Evolutionary conservation across 176 grass and related monocot genomes (phyloP).

Genomic region (Musa troglodytarum): DNA sequence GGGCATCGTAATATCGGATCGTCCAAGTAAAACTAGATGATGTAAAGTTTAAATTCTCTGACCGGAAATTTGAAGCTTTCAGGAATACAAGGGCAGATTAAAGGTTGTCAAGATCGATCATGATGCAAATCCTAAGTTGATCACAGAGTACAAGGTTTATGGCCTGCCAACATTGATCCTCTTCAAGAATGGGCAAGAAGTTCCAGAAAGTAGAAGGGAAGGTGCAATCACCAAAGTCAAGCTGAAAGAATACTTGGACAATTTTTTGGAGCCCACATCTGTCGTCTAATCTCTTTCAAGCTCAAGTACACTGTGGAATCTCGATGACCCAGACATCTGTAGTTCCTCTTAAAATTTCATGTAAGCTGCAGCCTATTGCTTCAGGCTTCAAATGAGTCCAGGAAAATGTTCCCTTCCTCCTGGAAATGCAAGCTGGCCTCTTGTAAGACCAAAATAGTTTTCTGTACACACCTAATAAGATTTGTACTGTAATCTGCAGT

Average conservation of each 20-base stretch:
- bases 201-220: conserved; percentile 75
- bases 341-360: not conserved
- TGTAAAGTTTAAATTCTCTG: not conserved
- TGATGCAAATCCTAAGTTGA: conserved; percentile 69
- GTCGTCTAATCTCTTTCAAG: conserved; percentile 1
- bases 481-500: no score
- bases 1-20: not conserved
- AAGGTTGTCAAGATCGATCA: conserved; percentile 94
- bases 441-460: no score
- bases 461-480: no score
- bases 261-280: not conserved
- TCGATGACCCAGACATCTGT: not conserved
- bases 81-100: conserved; percentile 64
- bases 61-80: conserved; percentile 21
- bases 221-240: conserved; percentile 79
- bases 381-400: not conserved
- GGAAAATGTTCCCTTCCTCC: not conserved
- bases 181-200: conserved; percentile 82
- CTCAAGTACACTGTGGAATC: not conserved
- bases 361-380: not conserved
- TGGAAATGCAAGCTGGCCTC: not conserved
- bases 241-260: conserved; percentile 55
- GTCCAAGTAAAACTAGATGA: no score
- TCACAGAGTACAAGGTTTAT: conserved; percentile 72
- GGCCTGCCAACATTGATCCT: conserved; percentile 71